Percentiles rank a stretch among this genome's conserved stretches.
These are phyloP conservation scores for Lasiodiplodia theobromae DNA, from an alignment of 2,329 filamentous ascomycete species.

Conservation along the genomic window DNA sequence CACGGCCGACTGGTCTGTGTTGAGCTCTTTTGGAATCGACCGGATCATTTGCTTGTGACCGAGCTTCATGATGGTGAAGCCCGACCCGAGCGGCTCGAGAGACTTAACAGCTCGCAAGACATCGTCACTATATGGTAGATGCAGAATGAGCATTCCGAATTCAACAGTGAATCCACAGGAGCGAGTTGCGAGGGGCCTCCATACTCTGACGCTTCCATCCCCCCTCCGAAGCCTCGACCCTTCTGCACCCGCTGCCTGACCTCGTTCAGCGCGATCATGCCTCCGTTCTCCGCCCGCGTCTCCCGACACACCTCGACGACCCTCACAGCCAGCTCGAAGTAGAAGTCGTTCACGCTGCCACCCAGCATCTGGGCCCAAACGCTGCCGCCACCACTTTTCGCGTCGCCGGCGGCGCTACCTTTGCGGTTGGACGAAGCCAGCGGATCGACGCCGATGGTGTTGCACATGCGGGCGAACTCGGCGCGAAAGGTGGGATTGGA, in stretches of 20 bases:
- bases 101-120: slow-evolving; percentile 88
- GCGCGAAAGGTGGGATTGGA: slow-evolving; percentile 94
- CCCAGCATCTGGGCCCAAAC: slow-evolving; percentile 95
- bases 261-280: slow-evolving; percentile 84
- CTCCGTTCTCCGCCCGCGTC: slow-evolving; percentile 89
- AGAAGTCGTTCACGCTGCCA: slow-evolving; percentile 94
- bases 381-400: slow-evolving; percentile 56
- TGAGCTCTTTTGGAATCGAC: slow-evolving; percentile 92
- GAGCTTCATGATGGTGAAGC: slow-evolving; percentile 84
- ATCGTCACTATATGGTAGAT: slow-evolving; percentile 71
- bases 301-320: slow-evolving; percentile 91
- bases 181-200: slow-evolving; percentile 36
- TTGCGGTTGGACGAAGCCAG: slow-evolving; percentile 63
- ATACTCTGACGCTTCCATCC: slow-evolving; percentile 80
- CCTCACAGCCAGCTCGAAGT: slow-evolving; percentile 95
- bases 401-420: slow-evolving; percentile 59
- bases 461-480: slow-evolving; percentile 98
- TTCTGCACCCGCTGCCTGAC: slow-evolving; percentile 77
- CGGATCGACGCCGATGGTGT: slow-evolving; percentile 94
- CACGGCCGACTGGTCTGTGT: slow-evolving; percentile 90
- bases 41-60: slow-evolving; percentile 87
- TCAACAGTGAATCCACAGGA: slow-evolving; percentile 11
- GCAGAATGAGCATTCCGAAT: slow-evolving; percentile 8
- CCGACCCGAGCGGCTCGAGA: slow-evolving; percentile 84
- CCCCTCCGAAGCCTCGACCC: slow-evolving; percentile 75